Conservation (phyloP, 1,284 basidiomycete species). For the Cutaneotrichosporon sp. region DNA sequence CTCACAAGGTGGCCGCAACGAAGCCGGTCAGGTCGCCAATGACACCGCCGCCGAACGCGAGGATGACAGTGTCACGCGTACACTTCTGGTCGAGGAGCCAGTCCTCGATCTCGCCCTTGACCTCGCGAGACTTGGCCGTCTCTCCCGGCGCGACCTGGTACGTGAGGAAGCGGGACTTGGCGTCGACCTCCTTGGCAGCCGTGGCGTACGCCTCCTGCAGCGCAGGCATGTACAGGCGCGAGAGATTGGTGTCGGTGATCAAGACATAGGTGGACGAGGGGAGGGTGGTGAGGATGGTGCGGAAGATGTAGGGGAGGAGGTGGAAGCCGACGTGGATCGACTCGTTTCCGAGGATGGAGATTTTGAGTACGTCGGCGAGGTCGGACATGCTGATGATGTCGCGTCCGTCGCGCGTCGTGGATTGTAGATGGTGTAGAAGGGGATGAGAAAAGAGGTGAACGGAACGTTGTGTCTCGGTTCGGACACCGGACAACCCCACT, state of each 20-base stretch:
- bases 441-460: not conserved
- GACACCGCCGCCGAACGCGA: constrained; percentile 94
- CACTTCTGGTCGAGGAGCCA: constrained; percentile 85
- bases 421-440: not conserved
- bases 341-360: constrained; percentile 83
- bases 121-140: constrained; percentile 84
- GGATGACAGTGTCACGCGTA: constrained; percentile 88
- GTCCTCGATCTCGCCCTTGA: constrained; percentile 93
- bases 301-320: constrained; percentile 79
- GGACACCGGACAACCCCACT: too few relatives aligned
- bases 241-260: constrained; percentile 89
- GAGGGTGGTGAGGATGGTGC: constrained; percentile 72
- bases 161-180: constrained; percentile 69
- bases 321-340: constrained; percentile 92
- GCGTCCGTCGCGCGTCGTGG: constrained; percentile 6
- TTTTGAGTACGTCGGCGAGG: constrained; percentile 56
- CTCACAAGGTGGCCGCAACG: constrained; percentile 96
- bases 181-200: constrained; percentile 51
- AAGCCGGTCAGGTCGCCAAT: constrained; percentile 96
- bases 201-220: constrained; percentile 70
- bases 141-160: constrained; percentile 88
- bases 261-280: constrained; percentile 89
- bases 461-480: not conserved
- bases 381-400: constrained; percentile 27
- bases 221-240: constrained; percentile 68